Evolutionary conservation across 2,329 filamentous ascomycete species (phyloP), one percentile per base, ranked within the genome.

Genomic region (Aureobasidium sp.): DNA sequence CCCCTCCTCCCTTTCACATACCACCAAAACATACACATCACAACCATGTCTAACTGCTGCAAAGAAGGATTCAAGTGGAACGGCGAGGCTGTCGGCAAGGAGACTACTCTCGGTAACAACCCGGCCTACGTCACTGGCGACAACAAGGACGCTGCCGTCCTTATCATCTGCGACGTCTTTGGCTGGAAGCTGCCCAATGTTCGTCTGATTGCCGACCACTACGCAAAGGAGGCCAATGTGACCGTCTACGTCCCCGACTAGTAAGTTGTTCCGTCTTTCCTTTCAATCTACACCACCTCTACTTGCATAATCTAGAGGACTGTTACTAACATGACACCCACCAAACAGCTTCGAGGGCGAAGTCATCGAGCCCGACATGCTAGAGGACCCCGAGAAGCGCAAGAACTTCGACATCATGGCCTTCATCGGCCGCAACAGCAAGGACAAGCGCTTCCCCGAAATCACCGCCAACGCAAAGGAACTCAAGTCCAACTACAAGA

Each of bases 191-290:
- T 78, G 53, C 67, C 69, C 29, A 81, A 81, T 64, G 64, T 70
- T 39, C 73, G 78, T 0, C 68, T 81, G 1, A 70, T 81, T 1
- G 78, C 78, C 1, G 79, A 81, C 60, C 72, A 78, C 66, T 80
- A 75, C 63, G 78, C 79, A 4, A 67, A 68, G 17, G 76, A 81
- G 64, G 70, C 70, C n/a, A 68, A 75, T 39, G 77, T 73, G 0
- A 80, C 78, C 1, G 78, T 79, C 33, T 81, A 78, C 65, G 63
- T 81, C 24, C 69, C 69, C 9, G 69, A 71, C 62, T 71, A 71
- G 67, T 69, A 35, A 58, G 66, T 63, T 14, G 31, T 24, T 24
- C 24, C 24, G 24, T 7, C 15, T 39, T 9, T 14, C 15, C 19
- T 22, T 9, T 2, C n/a, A 31, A 33, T 44, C 27, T 24, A 31